Percentiles rank a stretch among this genome's conserved stretches.
phyloP scores from a whole-genome alignment of 768 basidiomycete species.

The Podaxis pistillaris region DNA sequence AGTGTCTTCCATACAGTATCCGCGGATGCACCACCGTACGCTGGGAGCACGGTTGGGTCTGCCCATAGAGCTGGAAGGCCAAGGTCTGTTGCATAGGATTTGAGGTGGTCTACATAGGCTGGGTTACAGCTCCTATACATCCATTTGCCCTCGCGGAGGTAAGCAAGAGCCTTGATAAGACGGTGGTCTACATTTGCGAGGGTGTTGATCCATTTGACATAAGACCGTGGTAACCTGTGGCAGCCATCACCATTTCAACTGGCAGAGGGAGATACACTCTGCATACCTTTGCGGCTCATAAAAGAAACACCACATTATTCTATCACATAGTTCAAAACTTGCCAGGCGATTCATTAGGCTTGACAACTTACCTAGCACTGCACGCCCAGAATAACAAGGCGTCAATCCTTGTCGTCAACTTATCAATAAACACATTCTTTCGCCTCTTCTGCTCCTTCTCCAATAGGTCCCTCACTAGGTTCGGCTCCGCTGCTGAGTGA shows the following conservation, averaged over 20 bases:
- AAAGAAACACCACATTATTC: conserved; percentile 90
- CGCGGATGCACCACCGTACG: conserved; percentile 56
- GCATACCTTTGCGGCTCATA: conserved; percentile 69
- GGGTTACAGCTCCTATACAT: conserved; percentile 51
- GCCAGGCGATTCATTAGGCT: not conserved
- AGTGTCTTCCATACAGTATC: conserved; percentile 53
- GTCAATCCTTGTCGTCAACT: conserved; percentile 52
- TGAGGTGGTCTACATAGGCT: conserved; percentile 38
- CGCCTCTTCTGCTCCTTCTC: conserved; percentile 29
- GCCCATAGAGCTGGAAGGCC: conserved; percentile 65
- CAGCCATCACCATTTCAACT: not conserved
- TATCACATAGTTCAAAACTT: conserved; percentile 26
- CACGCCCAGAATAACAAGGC: conserved; percentile 75
- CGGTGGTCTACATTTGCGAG: conserved; percentile 68
- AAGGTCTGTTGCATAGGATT: conserved; percentile 48
- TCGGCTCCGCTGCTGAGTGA: conserved; percentile 16
- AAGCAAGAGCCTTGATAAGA: conserved; percentile 51
- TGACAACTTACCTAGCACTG: conserved; percentile 60
- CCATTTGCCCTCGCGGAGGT: conserved; percentile 55
- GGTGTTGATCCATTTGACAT: conserved; percentile 76
- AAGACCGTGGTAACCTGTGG: conserved; percentile 55
- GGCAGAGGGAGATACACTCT: not conserved
- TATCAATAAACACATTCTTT: conserved; percentile 21
- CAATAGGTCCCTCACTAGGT: conserved; percentile 20
- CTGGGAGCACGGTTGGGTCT: conserved; percentile 56